These are phyloP conservation scores for Alternaria ventricosa DNA, from an alignment of 2,329 filamentous ascomycete genomes.

Conservation along the genomic window DNA sequence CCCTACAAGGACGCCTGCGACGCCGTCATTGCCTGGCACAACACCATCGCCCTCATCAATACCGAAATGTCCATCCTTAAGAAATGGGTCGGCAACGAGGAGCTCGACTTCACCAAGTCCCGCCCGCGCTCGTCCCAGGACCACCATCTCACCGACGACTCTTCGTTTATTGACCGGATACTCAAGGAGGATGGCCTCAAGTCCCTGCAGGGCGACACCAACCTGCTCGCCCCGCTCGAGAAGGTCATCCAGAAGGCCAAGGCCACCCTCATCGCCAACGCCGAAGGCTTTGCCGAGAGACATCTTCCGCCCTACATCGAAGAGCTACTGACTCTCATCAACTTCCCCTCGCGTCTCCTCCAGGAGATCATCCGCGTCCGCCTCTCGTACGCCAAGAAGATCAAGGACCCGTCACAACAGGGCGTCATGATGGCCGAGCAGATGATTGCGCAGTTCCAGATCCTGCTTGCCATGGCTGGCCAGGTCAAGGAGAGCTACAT, in stretches of 20 bases:
- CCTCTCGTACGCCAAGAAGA: slow-evolving; percentile 88
- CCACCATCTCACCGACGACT: slow-evolving; percentile 82
- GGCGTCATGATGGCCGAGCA: slow-evolving; percentile 95
- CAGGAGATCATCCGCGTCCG: slow-evolving; percentile 96
- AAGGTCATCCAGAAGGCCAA: slow-evolving; percentile 93
- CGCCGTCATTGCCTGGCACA: slow-evolving; percentile 93
- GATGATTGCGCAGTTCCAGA: slow-evolving; percentile 96
- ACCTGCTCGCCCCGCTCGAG: slow-evolving; percentile 84
- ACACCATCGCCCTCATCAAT: slow-evolving; percentile 95
- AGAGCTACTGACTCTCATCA: slow-evolving; percentile 93
- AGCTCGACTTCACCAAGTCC: slow-evolving; percentile 85
- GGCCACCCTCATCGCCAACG: slow-evolving; percentile 84
- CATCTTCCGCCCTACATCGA: slow-evolving; percentile 97
- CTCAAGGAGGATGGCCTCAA: slow-evolving; percentile 95
- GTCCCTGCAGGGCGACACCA: slow-evolving; percentile 82
- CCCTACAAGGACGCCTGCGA: slow-evolving; percentile 84
- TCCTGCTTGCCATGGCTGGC: slow-evolving; percentile 88
- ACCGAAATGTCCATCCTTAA: slow-evolving; percentile 90
- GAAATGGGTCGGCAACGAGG: slow-evolving; percentile 95
- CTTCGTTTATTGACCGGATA: slow-evolving; percentile 90
- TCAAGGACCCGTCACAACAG: slow-evolving; percentile 93
- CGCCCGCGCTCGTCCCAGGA: slow-evolving; percentile 71
- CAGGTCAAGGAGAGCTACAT: slow-evolving; percentile 90
- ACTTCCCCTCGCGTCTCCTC: slow-evolving; percentile 93
- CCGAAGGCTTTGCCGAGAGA: slow-evolving; percentile 81